Base-by-base conservation (phyloP, 2,329 filamentous ascomycete species). In the Alternaria sp. region DNA sequence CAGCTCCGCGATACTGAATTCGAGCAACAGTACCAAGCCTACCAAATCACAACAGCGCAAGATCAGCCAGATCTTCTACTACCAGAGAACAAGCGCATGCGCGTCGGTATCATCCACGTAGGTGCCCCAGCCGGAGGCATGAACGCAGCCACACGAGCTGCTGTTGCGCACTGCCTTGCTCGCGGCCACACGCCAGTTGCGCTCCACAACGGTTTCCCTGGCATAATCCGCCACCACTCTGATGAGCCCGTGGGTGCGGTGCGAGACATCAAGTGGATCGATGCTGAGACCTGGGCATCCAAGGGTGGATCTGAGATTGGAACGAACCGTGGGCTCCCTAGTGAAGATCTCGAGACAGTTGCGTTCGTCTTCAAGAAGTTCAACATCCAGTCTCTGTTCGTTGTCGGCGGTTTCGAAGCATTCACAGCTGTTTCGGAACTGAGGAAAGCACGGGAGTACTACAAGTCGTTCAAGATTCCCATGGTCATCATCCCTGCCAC, bases 281-380 rank as follows among this genome's bases (percentile, higher is more conserved):
- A 98, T 75, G 93, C 96, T 5, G 94, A 98, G 77, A 85, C 88
- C 63, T 99, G 95, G 95, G 93, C 94, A 14, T 97, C 93, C 81
- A 94, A 93, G 81, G 95, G 95, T 76, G 95, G 95, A 63, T 98
- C 94, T 2, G 95, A 99, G 79, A 98, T 99, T 73, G 95, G 95
- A 69, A 99, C 94, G 27, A 99, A 99, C 84, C 92, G 95, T 72
- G 93, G 93, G 74, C 87, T 98, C 32, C 95, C 95, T 6, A 88
- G 87, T 20, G 94, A 97, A 73, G 94, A 96, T 70, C 90, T 97
- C 80, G 90, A 92, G 70, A 87, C 86, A 46, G 92, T 95, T 27
- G 94, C 94, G 34, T 87, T 89, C 71, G 90, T 94, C 66, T 93
- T 99, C 77, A 88, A 92, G 76, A 85, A 91, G 71, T 95, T 96